These are phyloP conservation scores for Backusella luteola DNA, from an alignment of 192 early-diverging fungal genomes.

Conservation along the genomic window DNA sequence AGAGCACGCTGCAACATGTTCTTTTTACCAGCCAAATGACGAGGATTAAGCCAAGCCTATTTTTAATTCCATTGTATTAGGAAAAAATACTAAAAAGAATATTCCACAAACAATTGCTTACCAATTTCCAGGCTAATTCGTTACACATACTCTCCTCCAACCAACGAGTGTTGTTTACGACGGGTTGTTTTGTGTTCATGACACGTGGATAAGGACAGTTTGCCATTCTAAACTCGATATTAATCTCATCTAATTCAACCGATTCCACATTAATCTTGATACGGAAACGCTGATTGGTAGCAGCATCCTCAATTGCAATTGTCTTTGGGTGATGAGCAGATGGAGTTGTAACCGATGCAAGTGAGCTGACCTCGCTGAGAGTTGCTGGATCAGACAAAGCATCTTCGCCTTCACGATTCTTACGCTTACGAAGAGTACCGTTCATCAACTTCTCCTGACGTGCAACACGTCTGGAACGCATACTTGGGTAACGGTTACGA, in stretches of 20 bases:
- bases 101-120: constrained; percentile 15
- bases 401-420: constrained; percentile 28
- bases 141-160: constrained; percentile 30
- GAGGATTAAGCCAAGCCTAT: constrained; percentile 20
- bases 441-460: constrained; percentile 72
- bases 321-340: constrained; percentile 26
- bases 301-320: constrained; percentile 21
- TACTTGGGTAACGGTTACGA: constrained; percentile 67
- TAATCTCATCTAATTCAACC: constrained; percentile 28
- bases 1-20: constrained; percentile 33
- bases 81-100: neutral
- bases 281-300: constrained; percentile 12
- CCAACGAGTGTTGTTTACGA: neutral
- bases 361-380: neutral
- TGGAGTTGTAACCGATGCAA: neutral
- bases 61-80: neutral
- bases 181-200: constrained; percentile 8
- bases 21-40: constrained; percentile 32
- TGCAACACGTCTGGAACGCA: constrained; percentile 70
- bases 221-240: constrained; percentile 22
- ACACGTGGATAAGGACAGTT: constrained; percentile 27
- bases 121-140: constrained; percentile 36
- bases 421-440: constrained; percentile 51
- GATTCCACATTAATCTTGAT: constrained; percentile 27
- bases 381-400: neutral